Percentiles rank a stretch among this genome's conserved stretches.
These are phyloP conservation scores for Chaetomium strumarium DNA, from an alignment of 2,329 filamentous ascomycete genomes.

Conservation along the genomic window DNA sequence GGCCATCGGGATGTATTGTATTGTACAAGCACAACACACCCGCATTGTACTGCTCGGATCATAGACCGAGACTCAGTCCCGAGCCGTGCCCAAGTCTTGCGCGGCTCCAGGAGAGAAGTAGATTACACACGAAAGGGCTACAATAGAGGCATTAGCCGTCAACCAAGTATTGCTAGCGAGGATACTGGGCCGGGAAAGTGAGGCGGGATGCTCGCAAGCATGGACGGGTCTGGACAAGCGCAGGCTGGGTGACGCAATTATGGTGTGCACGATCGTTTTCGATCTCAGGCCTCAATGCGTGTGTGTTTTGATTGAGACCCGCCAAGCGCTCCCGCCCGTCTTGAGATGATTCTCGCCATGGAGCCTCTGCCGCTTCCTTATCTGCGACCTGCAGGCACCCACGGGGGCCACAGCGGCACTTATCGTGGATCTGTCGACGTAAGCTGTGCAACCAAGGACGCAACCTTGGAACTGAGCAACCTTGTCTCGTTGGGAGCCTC, in stretches of 20 bases:
- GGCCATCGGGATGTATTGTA: neutral
- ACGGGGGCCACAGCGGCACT: too few species aligned
- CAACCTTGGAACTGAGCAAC: too few species aligned
- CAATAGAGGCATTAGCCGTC: neutral
- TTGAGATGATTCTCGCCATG: neutral
- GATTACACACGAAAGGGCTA: neutral
- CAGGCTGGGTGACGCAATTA: neutral
- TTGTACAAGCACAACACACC: too few species aligned
- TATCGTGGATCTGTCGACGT: neutral
- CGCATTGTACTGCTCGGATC: too few species aligned
- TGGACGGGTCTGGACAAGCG: neutral
- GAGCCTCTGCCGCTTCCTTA: neutral
- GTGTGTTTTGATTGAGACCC: neutral
- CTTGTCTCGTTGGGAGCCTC: neutral
- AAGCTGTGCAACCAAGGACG: neutral
- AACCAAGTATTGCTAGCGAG: neutral
- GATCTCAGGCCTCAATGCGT: neutral
- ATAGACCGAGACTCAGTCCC: too few species aligned
- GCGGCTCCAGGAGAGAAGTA: neutral
- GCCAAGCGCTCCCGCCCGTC: neutral
- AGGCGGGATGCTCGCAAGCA: neutral
- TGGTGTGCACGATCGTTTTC: neutral
- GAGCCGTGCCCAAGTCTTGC: neutral
- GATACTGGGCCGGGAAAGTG: neutral
- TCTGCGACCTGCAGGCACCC: neutral